A percentile compares a stretch with the other conserved stretches of the same genome.
Evolutionary conservation across 768 basidiomycete species (phyloP).

Genomic region (Suillus paluster): DNA sequence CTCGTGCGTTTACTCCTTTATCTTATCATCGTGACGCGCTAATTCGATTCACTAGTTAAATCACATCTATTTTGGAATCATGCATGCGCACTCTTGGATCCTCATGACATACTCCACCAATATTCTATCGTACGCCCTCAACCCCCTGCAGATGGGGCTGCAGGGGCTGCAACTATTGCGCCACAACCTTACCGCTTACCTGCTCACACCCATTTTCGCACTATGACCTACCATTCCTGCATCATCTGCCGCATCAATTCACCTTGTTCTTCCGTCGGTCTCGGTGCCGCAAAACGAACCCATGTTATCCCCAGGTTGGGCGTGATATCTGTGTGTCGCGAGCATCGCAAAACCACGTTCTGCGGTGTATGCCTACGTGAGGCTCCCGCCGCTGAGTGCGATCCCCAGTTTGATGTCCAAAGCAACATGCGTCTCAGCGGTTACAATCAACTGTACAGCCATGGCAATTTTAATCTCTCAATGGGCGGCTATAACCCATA

Average conservation of each 20-base stretch:
- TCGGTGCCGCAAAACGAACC: conserved; percentile 53
- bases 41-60: conserved; percentile 53
- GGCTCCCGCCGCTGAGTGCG: conserved; percentile 48
- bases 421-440: conserved; percentile 35
- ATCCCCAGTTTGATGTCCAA: conserved; percentile 39
- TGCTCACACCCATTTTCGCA: conserved; percentile 65
- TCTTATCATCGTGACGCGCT: conserved; percentile 10
- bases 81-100: conserved; percentile 64
- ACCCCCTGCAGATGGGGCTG: conserved; percentile 30
- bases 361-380: conserved; percentile 77
- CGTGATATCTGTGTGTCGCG: conserved; percentile 57
- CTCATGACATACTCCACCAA: conserved; percentile 56
- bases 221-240: conserved; percentile 59
- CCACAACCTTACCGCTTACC: conserved; percentile 45
- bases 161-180: conserved; percentile 38
- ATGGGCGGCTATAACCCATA: conserved; percentile 31
- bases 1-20: conserved; percentile 50
- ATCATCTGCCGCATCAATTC: conserved; percentile 71
- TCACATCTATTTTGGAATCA: conserved; percentile 74
- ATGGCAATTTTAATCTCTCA: conserved; percentile 22
- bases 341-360: conserved; percentile 65
- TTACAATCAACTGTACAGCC: conserved; percentile 36
- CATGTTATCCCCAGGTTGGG: conserved; percentile 48
- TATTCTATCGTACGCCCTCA: conserved; percentile 51
- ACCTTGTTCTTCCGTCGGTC: conserved; percentile 54